phyloP scores from a whole-genome alignment of 345 rosid genomes.

The Rubroshorea leprosula region DNA sequence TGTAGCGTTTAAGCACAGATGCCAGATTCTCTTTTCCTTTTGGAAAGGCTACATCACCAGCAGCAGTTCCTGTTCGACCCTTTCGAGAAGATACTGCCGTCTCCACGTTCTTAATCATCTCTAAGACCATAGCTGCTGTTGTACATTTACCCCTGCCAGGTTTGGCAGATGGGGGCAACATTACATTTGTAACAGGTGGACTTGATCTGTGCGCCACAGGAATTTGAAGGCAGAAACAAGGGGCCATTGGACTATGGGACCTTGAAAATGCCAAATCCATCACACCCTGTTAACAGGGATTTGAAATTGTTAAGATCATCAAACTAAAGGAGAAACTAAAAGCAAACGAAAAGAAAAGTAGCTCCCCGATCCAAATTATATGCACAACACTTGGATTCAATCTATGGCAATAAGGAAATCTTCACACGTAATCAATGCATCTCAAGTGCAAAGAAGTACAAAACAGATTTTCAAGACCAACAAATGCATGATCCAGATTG shows the following conservation, averaged over 20 bases:
- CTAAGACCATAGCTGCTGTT: constrained; percentile 56
- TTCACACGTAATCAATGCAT: no score
- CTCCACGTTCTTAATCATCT: constrained; percentile 83
- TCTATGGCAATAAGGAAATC: no score
- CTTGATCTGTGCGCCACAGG: constrained; percentile 40
- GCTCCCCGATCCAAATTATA: no score
- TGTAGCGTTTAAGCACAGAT: constrained; percentile 96
- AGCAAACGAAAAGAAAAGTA: no score
- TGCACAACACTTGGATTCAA: no score
- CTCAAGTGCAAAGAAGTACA: no score
- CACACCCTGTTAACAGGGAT: constrained; percentile 51
- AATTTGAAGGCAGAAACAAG: constrained; percentile 87
- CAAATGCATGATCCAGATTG: no score
- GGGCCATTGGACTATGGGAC: constrained; percentile 60
- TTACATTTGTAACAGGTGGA: constrained; percentile 53
- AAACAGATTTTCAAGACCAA: no score
- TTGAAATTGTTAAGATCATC: neutral
- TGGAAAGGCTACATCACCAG: constrained; percentile 96
- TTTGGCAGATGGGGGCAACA: constrained; percentile 67
- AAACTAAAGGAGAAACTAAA: no score
- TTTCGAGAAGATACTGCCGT: constrained; percentile 79
- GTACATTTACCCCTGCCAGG: constrained; percentile 85
- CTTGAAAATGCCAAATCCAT: constrained; percentile 76
- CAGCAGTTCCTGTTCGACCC: constrained; percentile 90
- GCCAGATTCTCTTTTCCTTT: constrained; percentile 92